Base-by-base conservation (phyloP, 2,329 filamentous ascomycete species). In the Hypoxylon sp. region DNA sequence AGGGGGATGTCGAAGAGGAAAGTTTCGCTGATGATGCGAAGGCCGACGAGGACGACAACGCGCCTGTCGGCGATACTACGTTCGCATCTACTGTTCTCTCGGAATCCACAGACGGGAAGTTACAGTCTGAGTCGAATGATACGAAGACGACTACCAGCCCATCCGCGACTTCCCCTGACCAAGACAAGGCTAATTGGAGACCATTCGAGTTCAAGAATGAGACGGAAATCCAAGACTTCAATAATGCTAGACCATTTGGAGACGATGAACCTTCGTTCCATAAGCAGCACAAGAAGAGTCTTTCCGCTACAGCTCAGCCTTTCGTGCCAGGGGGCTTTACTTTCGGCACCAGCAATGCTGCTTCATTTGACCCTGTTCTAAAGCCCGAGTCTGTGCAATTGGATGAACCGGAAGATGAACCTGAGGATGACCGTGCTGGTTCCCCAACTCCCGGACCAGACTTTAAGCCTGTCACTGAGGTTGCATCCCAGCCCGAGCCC, bases 251-350 rank as follows among this genome's bases (percentile, higher is more conserved):
- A 27, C 84, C 85, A 1, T 84, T 86, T 66, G 82, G 81, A 11
- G 82, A 85, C 1, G 81, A 82, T 15, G 73, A 75, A 47, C 73
- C 70, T 11, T 60, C 65, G 13, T 80, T 84, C 72, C 75, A 80
- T 70, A 82, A 82, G 60, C 77, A 82, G 58, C 81, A 87, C 75
- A 83, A 83, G 71, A 86, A 85, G 72, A 89, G 89, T 3, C 82
- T 94, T 24, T 94, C 92, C 37, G 91, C 92, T 3, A 85, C 88
- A 15, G 92, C 92, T 0, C 88, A 88, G 73, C 86, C 91, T 0
- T 97, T 96, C 76, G 86, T 83, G 3, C 86, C 87, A 13, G 80
- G 72, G 0, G 55, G 53, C 31, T 78, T 78, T 55, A 72, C 35
- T 31, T 78, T 79, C 63, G 77, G 82, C 17, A 79, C 75, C 32